These are phyloP conservation scores for Globisporangium takayamanum DNA, from an alignment of 352 stramenopile genomes.

Conservation along the genomic window DNA sequence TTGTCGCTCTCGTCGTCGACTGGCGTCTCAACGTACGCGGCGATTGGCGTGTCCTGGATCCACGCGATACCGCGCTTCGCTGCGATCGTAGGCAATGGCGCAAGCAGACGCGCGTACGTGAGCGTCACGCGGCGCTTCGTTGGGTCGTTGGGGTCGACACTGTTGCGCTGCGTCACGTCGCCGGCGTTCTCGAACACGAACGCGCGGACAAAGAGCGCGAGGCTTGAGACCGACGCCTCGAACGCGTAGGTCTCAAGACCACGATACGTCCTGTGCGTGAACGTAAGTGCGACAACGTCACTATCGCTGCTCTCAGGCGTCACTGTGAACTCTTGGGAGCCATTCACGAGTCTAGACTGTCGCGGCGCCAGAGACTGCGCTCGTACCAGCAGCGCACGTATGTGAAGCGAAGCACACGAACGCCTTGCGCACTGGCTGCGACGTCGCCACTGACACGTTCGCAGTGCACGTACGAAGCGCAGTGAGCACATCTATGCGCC, in stretches of 20 bases:
- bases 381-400: slow-evolving; percentile 1
- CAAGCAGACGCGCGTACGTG: slow-evolving; percentile 9
- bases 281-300: slow-evolving; percentile 1
- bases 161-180: slow-evolving; percentile 12
- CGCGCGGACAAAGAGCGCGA: slow-evolving; percentile 15
- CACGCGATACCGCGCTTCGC: not conserved
- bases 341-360: slow-evolving; percentile 7
- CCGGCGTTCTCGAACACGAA: slow-evolving; percentile 20
- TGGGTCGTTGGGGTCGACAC: not conserved
- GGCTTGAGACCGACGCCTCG: slow-evolving; percentile 1
- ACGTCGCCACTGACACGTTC: slow-evolving; percentile 1
- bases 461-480: slow-evolving; percentile 1
- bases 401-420: slow-evolving; percentile 3
- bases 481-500: not conserved
- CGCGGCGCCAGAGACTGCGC: not conserved
- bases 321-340: slow-evolving; percentile 9
- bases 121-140: slow-evolving; percentile 5
- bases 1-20: not conserved
- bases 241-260: slow-evolving; percentile 5
- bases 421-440: slow-evolving; percentile 5
- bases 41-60: slow-evolving; percentile 2
- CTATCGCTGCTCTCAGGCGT: not conserved
- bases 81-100: slow-evolving; percentile 2
- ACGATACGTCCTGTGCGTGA: not conserved
- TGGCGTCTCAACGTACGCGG: slow-evolving; percentile 11